These are phyloP conservation scores for Massariosphaeria phaeospora DNA, from an alignment of 495 filamentous ascomycete species.

Conservation along the genomic window DNA sequence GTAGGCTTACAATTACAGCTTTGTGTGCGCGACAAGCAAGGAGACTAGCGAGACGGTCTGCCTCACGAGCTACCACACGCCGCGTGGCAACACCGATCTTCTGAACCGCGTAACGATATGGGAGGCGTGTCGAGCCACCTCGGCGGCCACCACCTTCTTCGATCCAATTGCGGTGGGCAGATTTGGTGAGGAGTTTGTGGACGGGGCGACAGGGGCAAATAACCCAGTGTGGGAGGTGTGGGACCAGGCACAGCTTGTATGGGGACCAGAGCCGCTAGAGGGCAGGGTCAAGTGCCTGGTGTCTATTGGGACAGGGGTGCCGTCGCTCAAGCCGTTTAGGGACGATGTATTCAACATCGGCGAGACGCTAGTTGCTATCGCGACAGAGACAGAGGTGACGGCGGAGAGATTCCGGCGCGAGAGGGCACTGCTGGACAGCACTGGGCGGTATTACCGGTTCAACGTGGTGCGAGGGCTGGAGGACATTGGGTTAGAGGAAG, in stretches of 20 bases:
- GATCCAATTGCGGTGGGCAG: constrained; percentile 39
- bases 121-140: constrained; percentile 40
- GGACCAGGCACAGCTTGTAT: constrained; percentile 8
- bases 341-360: constrained; percentile 5
- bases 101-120: constrained; percentile 45
- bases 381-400: constrained; percentile 21
- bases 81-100: constrained; percentile 40
- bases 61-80: constrained; percentile 45
- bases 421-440: not conserved
- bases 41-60: constrained; percentile 42
- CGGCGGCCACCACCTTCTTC: constrained; percentile 19
- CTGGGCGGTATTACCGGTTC: constrained; percentile 12
- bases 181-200: constrained; percentile 34
- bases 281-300: constrained; percentile 43
- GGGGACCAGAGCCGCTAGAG: constrained; percentile 34
- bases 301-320: constrained; percentile 32
- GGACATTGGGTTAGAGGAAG: constrained; percentile 17
- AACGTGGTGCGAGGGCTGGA: constrained; percentile 14
- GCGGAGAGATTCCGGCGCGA: constrained; percentile 12
- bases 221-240: constrained; percentile 14
- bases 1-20: constrained; percentile 35
- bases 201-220: constrained; percentile 21
- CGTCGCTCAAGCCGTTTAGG: constrained; percentile 12
- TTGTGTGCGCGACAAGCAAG: constrained; percentile 48
- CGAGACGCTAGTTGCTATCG: constrained; percentile 12